Base-by-base conservation (phyloP, 129 eudicot genomes). In the Chrysanthemum makinoi region DNA sequence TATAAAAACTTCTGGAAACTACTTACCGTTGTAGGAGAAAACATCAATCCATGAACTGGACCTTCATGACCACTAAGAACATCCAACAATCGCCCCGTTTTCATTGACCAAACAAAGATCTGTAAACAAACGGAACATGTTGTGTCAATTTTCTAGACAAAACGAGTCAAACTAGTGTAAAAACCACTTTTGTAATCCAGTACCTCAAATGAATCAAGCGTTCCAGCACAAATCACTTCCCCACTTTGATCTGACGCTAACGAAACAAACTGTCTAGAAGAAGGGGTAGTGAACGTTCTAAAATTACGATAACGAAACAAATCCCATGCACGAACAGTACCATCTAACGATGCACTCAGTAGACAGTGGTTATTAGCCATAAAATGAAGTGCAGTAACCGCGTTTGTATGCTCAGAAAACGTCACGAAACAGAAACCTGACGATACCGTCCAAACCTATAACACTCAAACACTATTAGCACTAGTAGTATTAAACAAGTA, bases 61-160 rank as follows among this genome's bases (percentile, higher is more conserved):
- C 97, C 99, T 84, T 94, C 99, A 52, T 94, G 99, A 33, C 99
- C 99, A 19, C 99, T 94, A 50, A 94, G 90, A 72, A 94, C 85
- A 73, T 94, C 99, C 79, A 94, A 73, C 76, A 94, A 75, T 67
- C 95, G 80, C 2, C 97, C 97, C 0, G 99, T 94, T 80, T 94
- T 94, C 99, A 94, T 94, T n/a, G 99, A 94, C 99, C 99, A 94
- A 56, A 94, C 97, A 86, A 85, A 94, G 65, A 94, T 88, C 99
- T 94, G 69, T n/a, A 28, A 48, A 28, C 9, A 26, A 65, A 58
- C 4, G 48, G 4, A 54, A 65, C 48, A 10, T 8, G 26, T 0
- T 16, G 28, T 0, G 46, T 84, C 72, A 80, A 66, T 44, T 51
- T 48, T 58, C 69, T 15, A 75, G 26, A 73, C 44, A 78, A 3